Conservation (phyloP, 169 alveolate species). For the Cryptosporidium felis region DNA sequence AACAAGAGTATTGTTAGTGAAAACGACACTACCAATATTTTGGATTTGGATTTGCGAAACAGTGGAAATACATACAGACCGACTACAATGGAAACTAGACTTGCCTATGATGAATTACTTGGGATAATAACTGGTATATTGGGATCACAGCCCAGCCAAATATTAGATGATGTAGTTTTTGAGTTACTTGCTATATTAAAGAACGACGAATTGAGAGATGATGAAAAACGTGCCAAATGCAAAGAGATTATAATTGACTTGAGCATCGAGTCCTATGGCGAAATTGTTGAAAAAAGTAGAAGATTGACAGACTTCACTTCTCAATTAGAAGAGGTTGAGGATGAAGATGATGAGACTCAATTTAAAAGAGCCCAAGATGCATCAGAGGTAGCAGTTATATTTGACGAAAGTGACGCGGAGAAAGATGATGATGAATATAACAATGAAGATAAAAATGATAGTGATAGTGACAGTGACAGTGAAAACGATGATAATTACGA, state of each 20-base stretch:
- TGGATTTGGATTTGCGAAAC: slow-evolving; percentile 72
- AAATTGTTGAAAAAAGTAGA: slow-evolving; percentile 77
- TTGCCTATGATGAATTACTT: slow-evolving; percentile 89
- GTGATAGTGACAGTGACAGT: slow-evolving; percentile 51
- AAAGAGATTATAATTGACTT: slow-evolving; percentile 80
- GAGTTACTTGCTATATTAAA: slow-evolving; percentile 90
- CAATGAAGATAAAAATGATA: slow-evolving; percentile 64
- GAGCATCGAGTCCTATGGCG: slow-evolving; percentile 76
- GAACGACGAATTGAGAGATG: slow-evolving; percentile 82
- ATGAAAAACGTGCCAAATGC: slow-evolving; percentile 81
- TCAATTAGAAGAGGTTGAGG: slow-evolving; percentile 77
- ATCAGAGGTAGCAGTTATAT: slow-evolving; percentile 80
- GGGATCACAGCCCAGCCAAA: slow-evolving; percentile 92
- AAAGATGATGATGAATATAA: slow-evolving; percentile 38
- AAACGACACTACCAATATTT: slow-evolving; percentile 28
- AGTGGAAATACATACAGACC: slow-evolving; percentile 90
- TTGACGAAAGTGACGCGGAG: slow-evolving; percentile 69
- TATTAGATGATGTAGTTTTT: slow-evolving; percentile 91
- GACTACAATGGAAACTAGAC: slow-evolving; percentile 88
- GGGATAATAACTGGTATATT: slow-evolving; percentile 83
- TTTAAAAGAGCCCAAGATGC: slow-evolving; percentile 73
- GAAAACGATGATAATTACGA: slow-evolving; percentile 73
- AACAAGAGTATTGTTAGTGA: slow-evolving; percentile 73
- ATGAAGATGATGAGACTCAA: slow-evolving; percentile 77
- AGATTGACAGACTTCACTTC: slow-evolving; percentile 81